Base-by-base conservation (phyloP, 2,329 filamentous ascomycete genomes). In the Beauveria medogensis region DNA sequence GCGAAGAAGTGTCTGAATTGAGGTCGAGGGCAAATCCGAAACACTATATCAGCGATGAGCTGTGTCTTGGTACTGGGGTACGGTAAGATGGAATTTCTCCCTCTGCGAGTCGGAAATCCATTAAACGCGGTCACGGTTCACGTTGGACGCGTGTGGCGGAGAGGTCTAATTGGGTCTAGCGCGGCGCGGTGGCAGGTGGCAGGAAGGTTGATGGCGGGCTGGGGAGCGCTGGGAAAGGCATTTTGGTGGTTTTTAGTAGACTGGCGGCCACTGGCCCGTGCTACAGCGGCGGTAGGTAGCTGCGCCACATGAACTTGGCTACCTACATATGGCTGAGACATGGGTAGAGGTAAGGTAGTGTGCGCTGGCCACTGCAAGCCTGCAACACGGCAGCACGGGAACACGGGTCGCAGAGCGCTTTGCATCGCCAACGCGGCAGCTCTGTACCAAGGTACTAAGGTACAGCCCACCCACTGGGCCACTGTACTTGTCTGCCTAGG, bases 81-180 rank as follows among this genome's bases (percentile, higher is more conserved):
- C 52, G 58, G 50, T 20, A 22, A 48, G 52, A 60, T 55, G 58
- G 58, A 60, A 40, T 47, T 60, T 59, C 50, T 34, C 50, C 57
- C 48, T 54, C 18, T 24, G 48, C 28, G 57, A 54, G 51, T 28
- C 8, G 9, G 34, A 52, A 61, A 61, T 52, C 59, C 59, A 61
- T 61, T 61, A 64, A 60, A 65, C 64, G 64, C 64, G 64, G 61
- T 54, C 64, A 61, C 63, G 62, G 47, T 62, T 53, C 62, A 65
- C 63, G 64, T 63, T 48, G 61, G 46, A 61, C 62, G 63, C 62
- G 61, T 64, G 59, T 62, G 53, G 54, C 46, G 40, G 37, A 28
- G 48, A 5, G 22, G 50, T 14, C 47, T 53, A 18, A 40, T 30
- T 55, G 9, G 52, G 5, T 46, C 28, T 7, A 28, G 43, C 59